Base-by-base conservation (phyloP, 2,329 filamentous ascomycete genomes). In the Ascochyta fabae region DNA sequence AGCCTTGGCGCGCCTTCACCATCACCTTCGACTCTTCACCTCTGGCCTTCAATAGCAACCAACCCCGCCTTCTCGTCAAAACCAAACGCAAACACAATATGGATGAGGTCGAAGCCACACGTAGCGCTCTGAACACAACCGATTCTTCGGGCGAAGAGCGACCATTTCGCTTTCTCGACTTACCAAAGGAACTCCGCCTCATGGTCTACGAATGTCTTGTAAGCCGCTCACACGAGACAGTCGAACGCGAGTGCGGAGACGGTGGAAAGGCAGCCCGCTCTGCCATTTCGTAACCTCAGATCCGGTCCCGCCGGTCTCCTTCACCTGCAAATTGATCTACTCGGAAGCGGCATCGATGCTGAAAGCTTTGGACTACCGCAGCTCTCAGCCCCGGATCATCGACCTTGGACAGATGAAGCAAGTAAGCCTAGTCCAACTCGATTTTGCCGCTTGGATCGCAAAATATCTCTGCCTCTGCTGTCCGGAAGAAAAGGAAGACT, bases 181-280 rank as follows among this genome's bases (percentile, higher is more conserved):
- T 60, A 1, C 54, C 53, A 1, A 46, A 29, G 13, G 54, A 58
- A 23, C 27, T 53, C 1, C 54, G 58, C 26, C 23, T 57, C 7
- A 44, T 51, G 46, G 23, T 60, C 3, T 60, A 60, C 46, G 49
- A 48, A 8, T 23, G 31, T 10, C 41, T 58, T n/a, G 12, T 24
- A 4, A 36, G 24, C 13, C 43, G 50, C 10, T 34, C 19, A 4
- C 50, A 48, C 24, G 10, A 31, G 12, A 35, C 26, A 8, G n/a
- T 48, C 35, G n/a, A 22, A 22, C 35, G 22, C 9, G 35, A 38
- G 12, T 10, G 12, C 16, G 22, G 35, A 10, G n/a, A 4, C 15
- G 6, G 22, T 10, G 16, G 15, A 22, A 38, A 22, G n/a, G 16
- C 35, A 38, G 16, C 9, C 8, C 35, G 31, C 31, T 12, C 31